phyloP scores from a whole-genome alignment of 2,329 filamentous ascomycete genomes.

The Calonectria henricotiae region DNA sequence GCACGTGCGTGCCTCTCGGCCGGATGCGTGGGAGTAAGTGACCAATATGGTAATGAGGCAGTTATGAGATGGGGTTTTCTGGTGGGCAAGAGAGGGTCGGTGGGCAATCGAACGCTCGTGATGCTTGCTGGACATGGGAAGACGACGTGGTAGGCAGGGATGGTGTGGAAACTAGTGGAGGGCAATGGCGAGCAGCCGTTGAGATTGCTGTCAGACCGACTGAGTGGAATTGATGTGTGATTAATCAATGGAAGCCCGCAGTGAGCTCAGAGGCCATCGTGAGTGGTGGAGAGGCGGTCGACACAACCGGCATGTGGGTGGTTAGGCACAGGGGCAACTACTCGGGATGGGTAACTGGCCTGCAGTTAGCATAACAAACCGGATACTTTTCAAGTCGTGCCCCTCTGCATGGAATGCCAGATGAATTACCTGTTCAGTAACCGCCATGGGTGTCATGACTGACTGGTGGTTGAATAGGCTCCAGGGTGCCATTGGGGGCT shows the following conservation, averaged over 20 bases:
- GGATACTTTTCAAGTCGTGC: constrained; percentile 30
- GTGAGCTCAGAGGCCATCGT: constrained; percentile 6
- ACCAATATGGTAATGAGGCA: neutral
- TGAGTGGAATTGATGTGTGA: constrained; percentile 21
- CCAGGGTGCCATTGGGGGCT: constrained; percentile 15
- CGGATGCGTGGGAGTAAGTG: neutral
- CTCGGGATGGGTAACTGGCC: neutral
- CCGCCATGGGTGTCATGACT: constrained; percentile 22
- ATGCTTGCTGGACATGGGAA: constrained; percentile 7
- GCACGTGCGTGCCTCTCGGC: constrained; percentile 13
- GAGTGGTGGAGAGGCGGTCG: constrained; percentile 14
- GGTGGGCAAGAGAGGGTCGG: neutral
- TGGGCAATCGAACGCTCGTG: constrained; percentile 15
- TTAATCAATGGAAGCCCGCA: neutral
- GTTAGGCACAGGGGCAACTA: constrained; percentile 4
- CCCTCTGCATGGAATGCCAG: constrained; percentile 14
- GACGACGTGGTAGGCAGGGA: constrained; percentile 13
- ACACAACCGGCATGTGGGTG: constrained; percentile 4
- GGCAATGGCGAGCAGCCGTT: constrained; percentile 7
- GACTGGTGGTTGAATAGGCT: neutral
- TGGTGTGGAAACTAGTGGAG: constrained; percentile 15
- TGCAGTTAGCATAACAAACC: constrained; percentile 27
- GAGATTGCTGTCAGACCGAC: constrained; percentile 23
- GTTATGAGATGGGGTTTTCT: neutral
- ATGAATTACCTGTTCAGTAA: constrained; percentile 14